Conservation (phyloP, 768 basidiomycete genomes). For the Lentinula boryana region DNA sequence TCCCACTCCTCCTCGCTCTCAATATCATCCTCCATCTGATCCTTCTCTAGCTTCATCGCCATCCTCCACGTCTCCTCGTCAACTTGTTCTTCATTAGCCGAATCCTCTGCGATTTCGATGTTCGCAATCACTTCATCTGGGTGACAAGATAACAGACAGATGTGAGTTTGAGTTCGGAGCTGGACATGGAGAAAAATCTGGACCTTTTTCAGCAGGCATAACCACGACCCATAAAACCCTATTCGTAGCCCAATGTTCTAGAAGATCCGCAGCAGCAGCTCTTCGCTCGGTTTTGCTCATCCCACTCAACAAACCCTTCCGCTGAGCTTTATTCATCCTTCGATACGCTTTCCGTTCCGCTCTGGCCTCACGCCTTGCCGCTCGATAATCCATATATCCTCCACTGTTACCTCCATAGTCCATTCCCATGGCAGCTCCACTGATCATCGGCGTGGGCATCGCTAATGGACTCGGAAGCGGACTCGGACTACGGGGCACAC, state of each 20-base stretch:
- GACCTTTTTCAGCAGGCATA: constrained; percentile 15
- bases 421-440: constrained; percentile 1
- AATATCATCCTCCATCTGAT: neutral
- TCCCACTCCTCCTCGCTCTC: constrained; percentile 6
- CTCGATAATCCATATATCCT: neutral
- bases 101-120: constrained; percentile 15
- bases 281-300: constrained; percentile 7
- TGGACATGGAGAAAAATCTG: neutral
- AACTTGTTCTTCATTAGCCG: constrained; percentile 5
- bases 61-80: neutral
- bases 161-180: neutral
- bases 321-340: neutral
- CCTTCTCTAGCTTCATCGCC: constrained; percentile 4
- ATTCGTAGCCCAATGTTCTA: constrained; percentile 15
- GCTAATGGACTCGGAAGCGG: neutral
- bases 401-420: neutral
- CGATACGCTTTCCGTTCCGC: constrained; percentile 1
- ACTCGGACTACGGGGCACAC: neutral
- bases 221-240: constrained; percentile 18
- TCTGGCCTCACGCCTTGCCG: neutral
- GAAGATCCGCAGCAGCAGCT: constrained; percentile 15
- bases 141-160: neutral
- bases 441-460: neutral
- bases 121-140: constrained; percentile 15
- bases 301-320: neutral